A percentile compares a stretch with the other conserved stretches of the same genome.
Conservation (phyloP, 306 rosid species). For the Cyamopsis tetragonoloba region DNA sequence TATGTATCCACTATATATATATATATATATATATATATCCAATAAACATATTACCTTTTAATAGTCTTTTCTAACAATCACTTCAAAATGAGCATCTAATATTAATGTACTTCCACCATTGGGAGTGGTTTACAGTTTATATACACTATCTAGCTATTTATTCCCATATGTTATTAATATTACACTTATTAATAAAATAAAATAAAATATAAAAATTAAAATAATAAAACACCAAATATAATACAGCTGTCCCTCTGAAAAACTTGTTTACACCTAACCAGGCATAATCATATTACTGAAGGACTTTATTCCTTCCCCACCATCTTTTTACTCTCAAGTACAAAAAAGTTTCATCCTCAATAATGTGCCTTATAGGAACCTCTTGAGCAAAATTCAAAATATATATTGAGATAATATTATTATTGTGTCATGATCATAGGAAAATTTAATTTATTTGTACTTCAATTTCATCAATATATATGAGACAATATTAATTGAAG, state of each 20-base stretch:
- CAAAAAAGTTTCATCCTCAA: constrained; percentile 26
- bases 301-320: constrained; percentile 26
- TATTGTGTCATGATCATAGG: neutral
- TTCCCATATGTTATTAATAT: neutral
- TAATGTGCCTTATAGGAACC: constrained; percentile 8
- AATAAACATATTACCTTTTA: neutral
- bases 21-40: no score
- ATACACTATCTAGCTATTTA: neutral
- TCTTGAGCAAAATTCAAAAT: neutral
- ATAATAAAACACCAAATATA: constrained; percentile 19
- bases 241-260: constrained; percentile 45
- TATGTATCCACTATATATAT: no score
- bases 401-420: neutral
- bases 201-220: constrained; percentile 5
- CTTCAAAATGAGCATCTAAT: constrained; percentile 29
- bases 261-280: constrained; percentile 35
- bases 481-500: neutral
- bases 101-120: constrained; percentile 21
- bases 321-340: constrained; percentile 25
- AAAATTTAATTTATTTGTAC: neutral
- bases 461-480: neutral
- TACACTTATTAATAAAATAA: neutral
- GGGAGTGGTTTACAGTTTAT: constrained; percentile 24
- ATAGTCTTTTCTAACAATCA: constrained; percentile 29
- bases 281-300: constrained; percentile 40